These are phyloP conservation scores for Globisporangium canariense DNA, from an alignment of 352 stramenopile species.

Conservation along the genomic window DNA sequence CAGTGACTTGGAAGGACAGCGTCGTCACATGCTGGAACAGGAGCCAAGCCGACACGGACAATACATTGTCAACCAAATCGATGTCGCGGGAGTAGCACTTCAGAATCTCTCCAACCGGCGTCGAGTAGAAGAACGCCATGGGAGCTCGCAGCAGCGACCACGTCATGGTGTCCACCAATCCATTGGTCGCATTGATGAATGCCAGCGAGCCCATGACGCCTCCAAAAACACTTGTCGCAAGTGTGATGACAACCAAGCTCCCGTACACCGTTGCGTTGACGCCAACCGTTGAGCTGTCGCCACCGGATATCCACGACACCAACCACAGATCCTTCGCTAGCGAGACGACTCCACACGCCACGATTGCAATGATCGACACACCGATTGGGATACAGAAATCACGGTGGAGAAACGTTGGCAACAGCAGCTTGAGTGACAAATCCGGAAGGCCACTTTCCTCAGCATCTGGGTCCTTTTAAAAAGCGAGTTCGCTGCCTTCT, in stretches of 20 bases:
- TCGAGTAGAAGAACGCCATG: slow-evolving; percentile 1
- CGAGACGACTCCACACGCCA: neutral
- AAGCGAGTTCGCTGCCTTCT: neutral
- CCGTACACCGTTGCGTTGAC: neutral
- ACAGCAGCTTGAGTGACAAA: neutral
- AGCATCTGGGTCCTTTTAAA: neutral
- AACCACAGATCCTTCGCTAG: neutral
- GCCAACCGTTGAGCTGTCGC: neutral
- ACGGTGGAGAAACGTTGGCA: neutral
- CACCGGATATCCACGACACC: neutral
- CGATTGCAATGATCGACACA: neutral
- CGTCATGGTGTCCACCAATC: neutral
- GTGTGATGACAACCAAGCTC: neutral
- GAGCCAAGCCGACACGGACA: neutral
- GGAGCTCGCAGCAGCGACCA: neutral
- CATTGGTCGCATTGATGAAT: neutral
- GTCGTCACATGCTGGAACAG: neutral
- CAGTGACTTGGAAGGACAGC: neutral
- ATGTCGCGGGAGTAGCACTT: neutral
- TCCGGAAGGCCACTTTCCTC: neutral
- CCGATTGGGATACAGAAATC: neutral
- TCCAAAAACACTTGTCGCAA: neutral
- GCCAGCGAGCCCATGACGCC: neutral
- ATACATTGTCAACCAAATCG: neutral
- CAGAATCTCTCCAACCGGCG: neutral